phyloP scores from a whole-genome alignment of 371 early-diverging fungal species.

The Circinella umbellata region DNA sequence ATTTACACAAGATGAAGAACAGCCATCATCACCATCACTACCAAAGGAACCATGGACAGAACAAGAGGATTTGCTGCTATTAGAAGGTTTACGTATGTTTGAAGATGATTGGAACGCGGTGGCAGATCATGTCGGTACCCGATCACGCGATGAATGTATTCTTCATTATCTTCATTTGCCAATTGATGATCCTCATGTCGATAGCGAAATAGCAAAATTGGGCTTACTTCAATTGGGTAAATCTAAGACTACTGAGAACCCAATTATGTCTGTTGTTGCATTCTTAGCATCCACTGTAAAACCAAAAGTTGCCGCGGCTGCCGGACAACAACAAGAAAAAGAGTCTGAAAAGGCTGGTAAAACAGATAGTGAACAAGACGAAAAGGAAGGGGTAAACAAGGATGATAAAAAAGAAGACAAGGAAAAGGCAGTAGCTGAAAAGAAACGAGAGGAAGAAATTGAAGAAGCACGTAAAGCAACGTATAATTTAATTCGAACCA shows the following conservation, averaged over 20 bases:
- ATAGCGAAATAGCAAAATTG: conserved; percentile 42
- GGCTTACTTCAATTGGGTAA: conserved; percentile 57
- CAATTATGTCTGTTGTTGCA: conserved; percentile 93
- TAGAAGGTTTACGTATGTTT: conserved; percentile 39
- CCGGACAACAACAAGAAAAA: conserved; percentile 42
- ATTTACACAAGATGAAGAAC: conserved; percentile 51
- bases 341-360: neutral
- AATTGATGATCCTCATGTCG: conserved; percentile 73
- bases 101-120: conserved; percentile 47
- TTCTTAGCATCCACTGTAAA: conserved; percentile 94
- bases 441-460: conserved; percentile 19
- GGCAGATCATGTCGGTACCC: conserved; percentile 44
- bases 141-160: conserved; percentile 52
- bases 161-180: conserved; percentile 47
- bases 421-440: conserved; percentile 2
- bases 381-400: too few species aligned
- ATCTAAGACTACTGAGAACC: conserved; percentile 82
- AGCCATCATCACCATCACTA: neutral
- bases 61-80: conserved; percentile 35
- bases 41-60: conserved; percentile 39
- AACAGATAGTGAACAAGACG: neutral
- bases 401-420: neutral
- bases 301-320: conserved; percentile 91
- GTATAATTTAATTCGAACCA: conserved; percentile 72
- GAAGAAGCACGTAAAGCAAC: conserved; percentile 34